phyloP scores from a whole-genome alignment of 1,284 basidiomycete genomes.

The Microbotryum lychnidis-dioicae region DNA sequence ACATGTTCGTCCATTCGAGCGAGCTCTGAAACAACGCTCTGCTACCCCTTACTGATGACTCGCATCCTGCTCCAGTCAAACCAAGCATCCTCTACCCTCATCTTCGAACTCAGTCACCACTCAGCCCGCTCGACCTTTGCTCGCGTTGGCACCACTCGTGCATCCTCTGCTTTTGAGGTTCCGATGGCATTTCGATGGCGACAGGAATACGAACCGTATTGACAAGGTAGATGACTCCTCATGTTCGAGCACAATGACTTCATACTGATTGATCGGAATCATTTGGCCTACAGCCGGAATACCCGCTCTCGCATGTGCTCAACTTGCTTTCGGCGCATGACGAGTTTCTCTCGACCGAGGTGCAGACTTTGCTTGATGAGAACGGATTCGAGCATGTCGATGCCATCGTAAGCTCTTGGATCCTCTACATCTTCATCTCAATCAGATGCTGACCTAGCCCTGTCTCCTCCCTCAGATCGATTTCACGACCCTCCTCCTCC shows the following conservation, averaged over 20 bases:
- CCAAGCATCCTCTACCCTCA: constrained; percentile 4
- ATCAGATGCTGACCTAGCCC: constrained; percentile 2
- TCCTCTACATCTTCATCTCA: constrained; percentile 10
- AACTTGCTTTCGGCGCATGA: constrained; percentile 75
- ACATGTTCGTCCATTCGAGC: constrained; percentile 50
- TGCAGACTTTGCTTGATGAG: constrained; percentile 61
- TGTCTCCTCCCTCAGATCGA: constrained; percentile 52
- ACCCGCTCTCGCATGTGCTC: constrained; percentile 86
- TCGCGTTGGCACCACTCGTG: constrained; percentile 75
- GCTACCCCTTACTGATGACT: not conserved
- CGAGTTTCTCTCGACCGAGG: constrained; percentile 62
- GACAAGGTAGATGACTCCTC: constrained; percentile 62
- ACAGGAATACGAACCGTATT: constrained; percentile 75
- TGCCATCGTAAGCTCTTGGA: constrained; percentile 55
- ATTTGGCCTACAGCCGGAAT: constrained; percentile 63
- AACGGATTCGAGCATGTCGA: constrained; percentile 58
- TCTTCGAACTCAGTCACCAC: not conserved
- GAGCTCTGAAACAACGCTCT: not conserved
- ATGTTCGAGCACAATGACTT: not conserved
- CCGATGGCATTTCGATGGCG: constrained; percentile 89
- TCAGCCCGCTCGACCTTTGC: constrained; percentile 49
- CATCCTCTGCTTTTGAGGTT: constrained; percentile 79
- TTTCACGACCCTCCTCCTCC: constrained; percentile 34
- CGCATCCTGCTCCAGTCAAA: constrained; percentile 2
- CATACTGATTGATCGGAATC: not conserved